Base-by-base conservation (phyloP, 768 basidiomycete species). In the Psilocybe cubensis region DNA sequence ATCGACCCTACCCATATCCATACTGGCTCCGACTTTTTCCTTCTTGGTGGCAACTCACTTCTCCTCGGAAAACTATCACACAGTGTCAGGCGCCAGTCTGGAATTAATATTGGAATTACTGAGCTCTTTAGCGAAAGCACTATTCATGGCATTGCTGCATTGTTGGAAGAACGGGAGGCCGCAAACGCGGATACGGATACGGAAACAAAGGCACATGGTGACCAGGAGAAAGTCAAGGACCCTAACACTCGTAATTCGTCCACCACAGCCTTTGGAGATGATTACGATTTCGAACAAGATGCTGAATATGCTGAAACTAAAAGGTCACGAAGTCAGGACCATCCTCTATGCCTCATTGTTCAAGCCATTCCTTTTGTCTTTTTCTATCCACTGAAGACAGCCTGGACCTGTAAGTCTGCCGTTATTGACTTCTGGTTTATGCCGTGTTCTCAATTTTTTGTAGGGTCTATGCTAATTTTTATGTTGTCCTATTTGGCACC, bases 21-120 rank as follows among this genome's bases (percentile, higher is more conserved):
- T 6, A 52, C 60, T 42, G 68, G 72, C n/a, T 75, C 76, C 4
- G 78, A 79, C 54, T 79, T 79, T 62, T 79, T 79, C 62, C 56
- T 78, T 1, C 63, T 79, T 24, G 78, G 78, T 33, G 78, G 78
- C n/a, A 78, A 73, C 59, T 80, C 79, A 3, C 65, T 80, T 1
- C 69, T 80, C 9, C 72, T 80, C 11, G 80, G 80, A n/a, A 74
- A 79, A 45, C 72, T 81, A 11, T 69, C 74, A n/a, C 71, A 79
- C 55, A 66, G 68, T 38, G 68, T 80, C 43, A 74, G 79, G 7
- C 73, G 76, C 54, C 72, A 70, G 57, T 73, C 71, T 18, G 75
- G 76, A 20, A 72, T 69, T 24, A 70, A 64, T 33, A 49, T 81
- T 25, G 69, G 67, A 17, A 72, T 80, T 23, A 64, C 77, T 4